Conservation (phyloP, 139 green algal genomes). For the Tetradesmus lagerheimii region DNA sequence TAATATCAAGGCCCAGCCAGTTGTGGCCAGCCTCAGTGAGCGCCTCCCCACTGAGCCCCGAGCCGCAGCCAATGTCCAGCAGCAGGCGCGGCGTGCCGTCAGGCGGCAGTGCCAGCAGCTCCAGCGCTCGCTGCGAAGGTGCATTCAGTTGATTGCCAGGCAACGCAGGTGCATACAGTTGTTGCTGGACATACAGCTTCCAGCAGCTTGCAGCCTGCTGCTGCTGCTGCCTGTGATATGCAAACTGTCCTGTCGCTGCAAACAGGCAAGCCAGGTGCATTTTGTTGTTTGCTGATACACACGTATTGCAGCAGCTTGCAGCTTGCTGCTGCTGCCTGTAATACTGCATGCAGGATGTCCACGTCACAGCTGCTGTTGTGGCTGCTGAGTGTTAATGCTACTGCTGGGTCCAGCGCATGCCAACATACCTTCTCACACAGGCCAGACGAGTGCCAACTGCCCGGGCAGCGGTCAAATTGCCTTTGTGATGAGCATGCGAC, state of each 20-base stretch:
- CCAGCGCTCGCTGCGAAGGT: conserved; percentile 87
- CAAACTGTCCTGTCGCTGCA: too few species aligned
- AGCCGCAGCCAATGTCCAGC: conserved; percentile 96
- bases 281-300: too few species aligned
- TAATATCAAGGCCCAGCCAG: conserved; percentile 96
- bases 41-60: conserved; percentile 83
- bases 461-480: too few species aligned
- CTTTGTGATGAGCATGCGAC: not conserved
- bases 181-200: too few species aligned
- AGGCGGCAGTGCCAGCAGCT: conserved; percentile 93
- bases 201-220: conserved; percentile 46
- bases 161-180: not conserved
- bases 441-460: too few species aligned
- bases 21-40: conserved; percentile 77
- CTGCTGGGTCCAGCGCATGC: not conserved
- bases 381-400: not conserved
- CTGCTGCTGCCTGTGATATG: too few species aligned
- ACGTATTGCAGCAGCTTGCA: not conserved
- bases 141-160: too few species aligned
- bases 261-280: too few species aligned
- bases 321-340: too few species aligned
- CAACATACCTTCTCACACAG: not conserved
- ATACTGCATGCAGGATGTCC: not conserved
- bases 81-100: conserved; percentile 85
- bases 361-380: not conserved